A percentile compares a stretch with the other conserved stretches of the same genome.
phyloP scores from a whole-genome alignment of 2,329 filamentous ascomycete genomes.

The Calonectria pauciramosa region DNA sequence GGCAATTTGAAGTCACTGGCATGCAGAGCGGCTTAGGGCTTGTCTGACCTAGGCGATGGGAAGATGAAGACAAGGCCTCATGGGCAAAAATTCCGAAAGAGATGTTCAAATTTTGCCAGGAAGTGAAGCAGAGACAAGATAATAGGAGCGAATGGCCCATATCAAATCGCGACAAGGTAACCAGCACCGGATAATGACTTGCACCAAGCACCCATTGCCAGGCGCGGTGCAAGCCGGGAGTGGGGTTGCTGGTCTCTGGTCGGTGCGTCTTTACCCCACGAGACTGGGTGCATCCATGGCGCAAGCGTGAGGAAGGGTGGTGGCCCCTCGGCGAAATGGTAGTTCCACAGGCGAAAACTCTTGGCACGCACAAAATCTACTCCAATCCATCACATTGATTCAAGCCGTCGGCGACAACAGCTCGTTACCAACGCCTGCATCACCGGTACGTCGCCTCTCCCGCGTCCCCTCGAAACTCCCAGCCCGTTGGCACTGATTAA shows the following conservation, averaged over 20 bases:
- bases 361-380: slow-evolving; percentile 62
- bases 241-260: slow-evolving; percentile 19
- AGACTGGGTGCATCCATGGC: slow-evolving; percentile 37
- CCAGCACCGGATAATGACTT: not conserved
- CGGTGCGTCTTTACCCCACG: slow-evolving; percentile 41
- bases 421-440: slow-evolving; percentile 51
- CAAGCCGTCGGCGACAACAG: slow-evolving; percentile 54
- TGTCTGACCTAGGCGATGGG: not conserved
- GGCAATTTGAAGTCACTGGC: not conserved
- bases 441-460: slow-evolving; percentile 50
- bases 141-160: not conserved
- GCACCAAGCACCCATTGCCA: not conserved
- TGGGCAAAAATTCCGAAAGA: not conserved
- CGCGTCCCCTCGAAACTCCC: slow-evolving; percentile 33
- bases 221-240: slow-evolving; percentile 1
- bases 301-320: slow-evolving; percentile 29
- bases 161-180: not conserved
- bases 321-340: slow-evolving; percentile 52
- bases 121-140: not conserved
- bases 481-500: slow-evolving; percentile 22
- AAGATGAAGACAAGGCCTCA: not conserved
- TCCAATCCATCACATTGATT: slow-evolving; percentile 52
- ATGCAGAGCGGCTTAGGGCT: slow-evolving; percentile 11
- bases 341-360: slow-evolving; percentile 58
- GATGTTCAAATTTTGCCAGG: not conserved